Evolutionary conservation across 106 monocot genomes (phyloP), one percentile per base, ranked within the genome.

Genomic region (Apostasia ramifera): DNA sequence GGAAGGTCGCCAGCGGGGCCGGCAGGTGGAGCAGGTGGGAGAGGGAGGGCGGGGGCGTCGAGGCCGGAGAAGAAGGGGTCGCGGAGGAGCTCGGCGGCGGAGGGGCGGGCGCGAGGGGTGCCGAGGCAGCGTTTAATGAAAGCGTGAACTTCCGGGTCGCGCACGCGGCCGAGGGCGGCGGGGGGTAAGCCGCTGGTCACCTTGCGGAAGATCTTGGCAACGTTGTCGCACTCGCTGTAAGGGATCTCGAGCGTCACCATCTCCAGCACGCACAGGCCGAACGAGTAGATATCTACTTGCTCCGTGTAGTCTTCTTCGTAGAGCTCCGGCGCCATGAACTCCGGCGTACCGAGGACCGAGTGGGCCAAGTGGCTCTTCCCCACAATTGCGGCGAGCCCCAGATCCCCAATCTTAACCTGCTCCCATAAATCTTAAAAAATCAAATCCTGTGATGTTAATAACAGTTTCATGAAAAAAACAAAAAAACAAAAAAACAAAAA

Each of bases 241-340:
- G 94, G 94, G 39, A 83, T 81, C 72, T 95, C 91, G 6, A 70
- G 63, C 3, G 94, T 88, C 45, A 95, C 76, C 75, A 95, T 70
- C 77, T 95, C 94, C 12, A 95, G 77, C 39, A 95, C 79, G 76
- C 94, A 95, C 79, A 95, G 72, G 3, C 91, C 94, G 71, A 83
- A 95, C 9, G 94, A 88, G 76, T 91, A 95, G 14, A 95, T 86
- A 71, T 95, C 94, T 0, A 95, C 91, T 67, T 64, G 78, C 54
- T 95, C 94, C 3, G 75, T 90, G 91, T 95, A 95, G 5, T 85
- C 63, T 69, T 91, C 85, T 15, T 88, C 85, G 76, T 83, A 95
- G 9, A 83, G 79, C 78, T 95, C 94, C 6, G 94, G 94, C 2
- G 90, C 90, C 90, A 91, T 91, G 87, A 68, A 95, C 77, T 85